Evolutionary conservation across 257 asterid species (phyloP), one percentile per base, ranked within the genome.

Genomic region (Solanum neorickii): DNA sequence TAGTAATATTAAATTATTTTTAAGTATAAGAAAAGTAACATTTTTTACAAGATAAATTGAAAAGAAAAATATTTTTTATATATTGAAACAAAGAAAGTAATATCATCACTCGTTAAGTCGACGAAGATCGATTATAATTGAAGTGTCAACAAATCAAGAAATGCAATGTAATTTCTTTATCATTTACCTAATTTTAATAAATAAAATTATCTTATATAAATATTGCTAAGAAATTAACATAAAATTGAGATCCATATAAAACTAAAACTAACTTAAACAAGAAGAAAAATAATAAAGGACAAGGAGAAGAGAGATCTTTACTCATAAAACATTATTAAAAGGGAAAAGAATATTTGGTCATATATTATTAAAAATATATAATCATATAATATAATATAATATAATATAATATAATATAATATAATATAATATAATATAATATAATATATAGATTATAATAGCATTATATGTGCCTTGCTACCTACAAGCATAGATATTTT

Each of bases 401-500:
- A 33, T 33, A 33, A 33, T 33, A 33, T 3, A 33, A 29, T 29
- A 29, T 29, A 29, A 29, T 29, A 29, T 29, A 31, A 31, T 31
- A 31, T 31, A 31, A 33, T 23, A 39, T n/a, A n/a, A n/a, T n/a
- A n/a, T n/a, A n/a, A 46, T 80, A 47, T 47, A n/a, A 31, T 31
- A 31, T 74, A 21, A 42, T 27, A 7, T 72, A n/a, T 68, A 27
- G 3, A 78, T 39, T 74, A 74, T 74, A 39, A 74, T 39, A 47
- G 23, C 42, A 27, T 80, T 6, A 3, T 47, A 18, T 80, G 18
- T 47, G 69, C 68, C 85, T 80, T 16, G 41, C 65, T 46, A 80
- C 59, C 88, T 41, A 69, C 89, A 31, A 29, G 87, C 89, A 90
- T 52, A 66, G 91, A 91, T 84, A 73, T 88, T 82, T 72, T 27